Base-by-base conservation (phyloP, 441 rosid genomes). In the Brassica balearica region DNA sequence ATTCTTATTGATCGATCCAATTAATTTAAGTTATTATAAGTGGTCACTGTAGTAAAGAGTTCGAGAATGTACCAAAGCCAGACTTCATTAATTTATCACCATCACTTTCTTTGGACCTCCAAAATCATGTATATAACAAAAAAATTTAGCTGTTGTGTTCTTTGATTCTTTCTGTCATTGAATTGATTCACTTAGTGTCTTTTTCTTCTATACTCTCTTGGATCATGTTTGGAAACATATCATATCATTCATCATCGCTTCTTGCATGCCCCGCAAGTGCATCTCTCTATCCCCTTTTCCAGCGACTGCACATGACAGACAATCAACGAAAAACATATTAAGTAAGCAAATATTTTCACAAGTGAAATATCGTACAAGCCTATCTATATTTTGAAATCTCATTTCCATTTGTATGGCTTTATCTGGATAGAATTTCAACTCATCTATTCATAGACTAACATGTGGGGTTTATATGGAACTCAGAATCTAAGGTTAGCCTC, bases 201-300 rank as follows among this genome's bases (percentile, higher is more conserved):
- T 77, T 70, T 48, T 14, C 69, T 72, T 78, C 77, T 72, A 34
- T 67, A 59, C 73, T 60, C 55, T 63, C 14, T 70, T 38, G 80
- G 12, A 51, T 73, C 64, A 51, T 51, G 41, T 17, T 64, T 48
- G 71, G 73, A 48, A 78, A 60, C 64, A 48, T 34, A 64, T 64
- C 4, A 22, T 53, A 43, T 61, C 12, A 17, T 60, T 29, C 72
- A 59, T 75, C 69, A 80, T 75, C 70, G 48, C 65, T 71, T 80
- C 80, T 80, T 80, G 80, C 83, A 75, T 70, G 82, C 82, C 68
- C 82, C 82, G 34, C 82, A 80, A 14, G 80, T 75, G 56, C 83
- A 80, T 48, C 27, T 80, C 80, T 80, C 83, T 80, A 80, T 75
- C 14, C 51, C 70, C 27, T 71, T 80, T 60, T 80, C 73, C 22